A percentile compares a stretch with the other conserved stretches of the same genome.
Conservation (phyloP, 2,329 filamentous ascomycete species). For the Monosporascus sp. region DNA sequence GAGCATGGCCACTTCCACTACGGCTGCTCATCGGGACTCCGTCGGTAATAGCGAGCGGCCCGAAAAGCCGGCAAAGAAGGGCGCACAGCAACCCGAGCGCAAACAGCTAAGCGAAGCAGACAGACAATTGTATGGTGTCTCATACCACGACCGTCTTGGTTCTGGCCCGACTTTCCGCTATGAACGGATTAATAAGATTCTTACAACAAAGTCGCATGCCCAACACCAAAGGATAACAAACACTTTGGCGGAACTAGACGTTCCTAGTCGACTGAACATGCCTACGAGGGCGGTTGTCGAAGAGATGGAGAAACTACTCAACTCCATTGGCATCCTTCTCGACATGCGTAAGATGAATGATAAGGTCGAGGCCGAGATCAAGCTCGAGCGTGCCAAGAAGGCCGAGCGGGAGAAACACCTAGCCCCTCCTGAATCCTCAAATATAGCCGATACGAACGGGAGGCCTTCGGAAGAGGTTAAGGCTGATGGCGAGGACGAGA, state of each 20-base stretch:
- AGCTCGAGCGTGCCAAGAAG: conserved; percentile 52
- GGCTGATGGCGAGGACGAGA: conserved; percentile 4
- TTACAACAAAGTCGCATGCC: conserved; percentile 69
- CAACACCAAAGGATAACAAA: conserved; percentile 72
- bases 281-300: conserved; percentile 67
- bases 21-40: conserved; percentile 38
- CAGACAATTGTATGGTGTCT: conserved; percentile 75
- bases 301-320: conserved; percentile 65
- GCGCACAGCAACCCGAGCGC: conserved; percentile 47
- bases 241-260: conserved; percentile 65
- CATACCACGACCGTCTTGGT: conserved; percentile 76
- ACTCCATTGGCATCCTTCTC: conserved; percentile 61
- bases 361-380: conserved; percentile 69
- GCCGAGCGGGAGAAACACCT: conserved; percentile 41
- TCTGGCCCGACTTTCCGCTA: conserved; percentile 88
- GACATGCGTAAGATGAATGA: conserved; percentile 70
- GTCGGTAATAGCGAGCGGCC: conserved; percentile 34
- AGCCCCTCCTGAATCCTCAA: conserved; percentile 8
- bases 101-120: conserved; percentile 70
- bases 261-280: conserved; percentile 65
- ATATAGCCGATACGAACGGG: conserved; percentile 3
- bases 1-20: conserved; percentile 44
- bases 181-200: conserved; percentile 72
- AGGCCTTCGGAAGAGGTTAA: conserved; percentile 10
- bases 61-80: conserved; percentile 44